Base-by-base conservation (phyloP, 129 eudicot species). In the Heracleum sosnowskyi region DNA sequence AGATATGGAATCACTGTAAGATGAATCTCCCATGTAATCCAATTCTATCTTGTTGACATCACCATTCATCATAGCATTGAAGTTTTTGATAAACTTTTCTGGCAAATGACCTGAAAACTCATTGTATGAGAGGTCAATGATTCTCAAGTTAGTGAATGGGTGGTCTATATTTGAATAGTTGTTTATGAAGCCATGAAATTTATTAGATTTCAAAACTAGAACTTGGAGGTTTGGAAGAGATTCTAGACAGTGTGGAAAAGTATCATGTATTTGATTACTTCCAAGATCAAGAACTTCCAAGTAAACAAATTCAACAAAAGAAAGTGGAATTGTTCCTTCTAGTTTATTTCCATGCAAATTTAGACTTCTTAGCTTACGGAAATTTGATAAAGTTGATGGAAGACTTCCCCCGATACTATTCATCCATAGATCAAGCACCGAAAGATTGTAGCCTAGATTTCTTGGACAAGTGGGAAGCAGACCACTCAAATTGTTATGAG, bases 111-210 rank as follows among this genome's bases (percentile, higher is more conserved):
- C 85, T 2, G 53, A 20, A 47, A 82, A 77, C 4, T 40, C 28
- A 15, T 77, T 82, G 28, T 55, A 17, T 1, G 85, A 77, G 0
- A 82, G 71, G 71, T 82, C 85, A 31, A 82, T 71, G 11, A 82
- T 74, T 36, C 47, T 80, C n/a, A 82, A 45, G 15, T 28, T 69
- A 3, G 78, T 29, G 53, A 82, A 36, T 10, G 35, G 72, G 1
- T 26, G 7, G 3, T 31, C 13, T 11, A 34, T 51, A 4, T 51
- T 13, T 4, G 72, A 66, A 39, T 11, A 31, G 1, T 40, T 64
- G 24, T 18, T 40, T 11, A 78, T 62, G n/a, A 4, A 31, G 13
- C 81, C 81, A 40, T 78, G 41, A 49, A 78, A 62, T 11, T 26
- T 62, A 29, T 78, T 78, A 5, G 35, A 62, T 39, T 75, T 37